Evolutionary conservation across 78 protist genomes (phyloP).

Genomic region (Protostelium mycophagum): DNA sequence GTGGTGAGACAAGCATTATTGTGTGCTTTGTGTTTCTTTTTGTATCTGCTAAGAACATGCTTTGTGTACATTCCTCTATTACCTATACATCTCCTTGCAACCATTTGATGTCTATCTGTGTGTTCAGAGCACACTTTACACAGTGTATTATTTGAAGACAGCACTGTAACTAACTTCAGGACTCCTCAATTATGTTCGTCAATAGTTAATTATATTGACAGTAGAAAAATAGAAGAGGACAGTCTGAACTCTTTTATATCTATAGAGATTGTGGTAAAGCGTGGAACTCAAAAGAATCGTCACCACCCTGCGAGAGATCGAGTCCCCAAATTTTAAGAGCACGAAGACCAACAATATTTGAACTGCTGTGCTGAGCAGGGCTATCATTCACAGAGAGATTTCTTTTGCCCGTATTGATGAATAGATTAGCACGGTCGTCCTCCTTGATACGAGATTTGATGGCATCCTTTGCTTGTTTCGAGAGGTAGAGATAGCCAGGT

Average conservation of each 20-base stretch:
- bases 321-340: constrained; percentile 1
- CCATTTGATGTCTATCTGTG: constrained; percentile 1
- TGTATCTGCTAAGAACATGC: constrained; percentile 1
- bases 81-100: constrained; percentile 1
- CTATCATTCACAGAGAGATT: neutral
- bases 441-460: constrained; percentile 1
- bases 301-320: constrained; percentile 2
- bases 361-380: neutral
- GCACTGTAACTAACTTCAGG: constrained; percentile 1
- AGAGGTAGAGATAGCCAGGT: constrained; percentile 1
- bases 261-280: neutral
- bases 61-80: neutral
- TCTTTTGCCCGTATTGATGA: neutral
- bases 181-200: neutral
- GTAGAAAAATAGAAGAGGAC: constrained; percentile 1
- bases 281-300: constrained; percentile 1
- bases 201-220: neutral
- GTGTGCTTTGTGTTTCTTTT: neutral
- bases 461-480: neutral
- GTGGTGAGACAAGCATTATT: too few species aligned
- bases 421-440: neutral
- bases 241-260: neutral
- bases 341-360: neutral
- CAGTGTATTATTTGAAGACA: neutral
- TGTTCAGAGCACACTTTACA: constrained; percentile 1